Evolutionary conservation across 2,329 filamentous ascomycete genomes (phyloP).

Genomic region (Ophiostoma pallidulum): DNA sequence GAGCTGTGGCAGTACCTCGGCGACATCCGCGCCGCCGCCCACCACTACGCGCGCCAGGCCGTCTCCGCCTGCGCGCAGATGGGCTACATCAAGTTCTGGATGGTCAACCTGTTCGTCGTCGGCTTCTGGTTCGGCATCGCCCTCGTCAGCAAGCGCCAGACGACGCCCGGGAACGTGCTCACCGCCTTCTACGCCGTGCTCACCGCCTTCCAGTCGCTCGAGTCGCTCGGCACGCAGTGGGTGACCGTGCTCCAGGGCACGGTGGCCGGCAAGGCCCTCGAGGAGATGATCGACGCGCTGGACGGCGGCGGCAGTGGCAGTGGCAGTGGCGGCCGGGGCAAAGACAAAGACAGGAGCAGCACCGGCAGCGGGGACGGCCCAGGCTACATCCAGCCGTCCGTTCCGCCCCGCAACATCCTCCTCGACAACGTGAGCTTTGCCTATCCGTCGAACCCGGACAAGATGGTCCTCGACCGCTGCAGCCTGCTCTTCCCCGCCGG

Average conservation of each 20-base stretch:
- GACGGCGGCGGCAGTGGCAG: no score
- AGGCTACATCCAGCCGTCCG: slow-evolving; percentile 18
- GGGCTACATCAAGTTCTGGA: slow-evolving; percentile 63
- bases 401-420: slow-evolving; percentile 58
- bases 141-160: slow-evolving; percentile 51
- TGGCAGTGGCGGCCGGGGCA: no score
- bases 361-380: not conserved
- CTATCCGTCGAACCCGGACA: slow-evolving; percentile 62
- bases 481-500: slow-evolving; percentile 64
- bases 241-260: slow-evolving; percentile 71
- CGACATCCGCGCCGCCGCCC: slow-evolving; percentile 21
- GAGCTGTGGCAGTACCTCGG: slow-evolving; percentile 58
- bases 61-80: slow-evolving; percentile 46
- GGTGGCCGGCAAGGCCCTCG: slow-evolving; percentile 57
- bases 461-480: slow-evolving; percentile 48
- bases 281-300: slow-evolving; percentile 1
- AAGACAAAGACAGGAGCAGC: no score
- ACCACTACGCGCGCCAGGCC: slow-evolving; percentile 58
- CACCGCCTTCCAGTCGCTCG: slow-evolving; percentile 64
- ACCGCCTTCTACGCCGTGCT: slow-evolving; percentile 81
- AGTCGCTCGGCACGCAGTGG: slow-evolving; percentile 66
- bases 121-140: slow-evolving; percentile 82
- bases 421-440: slow-evolving; percentile 66
- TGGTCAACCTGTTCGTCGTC: slow-evolving; percentile 69
- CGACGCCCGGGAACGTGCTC: slow-evolving; percentile 57